Conservation (phyloP, 2,329 filamentous ascomycete species). For the Mycosphaerella sp. region DNA sequence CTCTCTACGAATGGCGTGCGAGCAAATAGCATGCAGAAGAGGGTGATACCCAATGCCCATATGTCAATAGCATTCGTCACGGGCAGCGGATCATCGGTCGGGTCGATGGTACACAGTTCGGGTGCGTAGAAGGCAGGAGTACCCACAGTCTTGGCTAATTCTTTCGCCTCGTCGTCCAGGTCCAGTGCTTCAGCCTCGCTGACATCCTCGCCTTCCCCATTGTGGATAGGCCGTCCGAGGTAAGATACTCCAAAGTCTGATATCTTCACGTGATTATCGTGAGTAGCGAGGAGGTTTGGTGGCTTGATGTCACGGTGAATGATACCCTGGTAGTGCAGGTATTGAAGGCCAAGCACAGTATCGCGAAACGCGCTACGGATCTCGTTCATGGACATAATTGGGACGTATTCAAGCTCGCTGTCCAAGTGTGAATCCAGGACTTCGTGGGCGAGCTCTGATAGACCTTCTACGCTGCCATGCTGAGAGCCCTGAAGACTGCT, state of each 20-base stretch:
- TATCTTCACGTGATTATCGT: slow-evolving; percentile 84
- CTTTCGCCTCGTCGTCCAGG: slow-evolving; percentile 77
- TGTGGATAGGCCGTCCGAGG: slow-evolving; percentile 78
- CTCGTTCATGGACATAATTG: slow-evolving; percentile 80
- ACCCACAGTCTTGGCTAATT: slow-evolving; percentile 96
- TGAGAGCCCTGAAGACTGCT: slow-evolving; percentile 52
- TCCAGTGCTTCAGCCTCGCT: slow-evolving; percentile 74
- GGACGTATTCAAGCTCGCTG: slow-evolving; percentile 88
- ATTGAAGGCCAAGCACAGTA: slow-evolving; percentile 87
- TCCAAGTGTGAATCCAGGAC: slow-evolving; percentile 59
- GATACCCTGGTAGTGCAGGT: slow-evolving; percentile 58
- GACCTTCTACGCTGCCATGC: slow-evolving; percentile 48
- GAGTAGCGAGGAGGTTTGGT: slow-evolving; percentile 84
- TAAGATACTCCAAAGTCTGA: slow-evolving; percentile 99
- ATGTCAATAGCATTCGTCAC: slow-evolving; percentile 92
- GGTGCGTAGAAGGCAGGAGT: slow-evolving; percentile 97
- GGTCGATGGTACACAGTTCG: slow-evolving; percentile 85
- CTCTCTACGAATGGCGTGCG: slow-evolving; percentile 91
- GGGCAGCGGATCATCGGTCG: slow-evolving; percentile 60
- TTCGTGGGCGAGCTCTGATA: slow-evolving; percentile 36
- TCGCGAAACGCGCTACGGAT: slow-evolving; percentile 83
- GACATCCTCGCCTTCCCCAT: slow-evolving; percentile 55
- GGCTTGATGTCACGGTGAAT: slow-evolving; percentile 49
- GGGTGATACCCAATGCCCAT: slow-evolving; percentile 92
- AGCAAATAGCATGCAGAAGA: slow-evolving; percentile 92